Evolutionary conservation across 2,329 filamentous ascomycete species (phyloP).

Genomic region (Ophiostoma angusticollis): DNA sequence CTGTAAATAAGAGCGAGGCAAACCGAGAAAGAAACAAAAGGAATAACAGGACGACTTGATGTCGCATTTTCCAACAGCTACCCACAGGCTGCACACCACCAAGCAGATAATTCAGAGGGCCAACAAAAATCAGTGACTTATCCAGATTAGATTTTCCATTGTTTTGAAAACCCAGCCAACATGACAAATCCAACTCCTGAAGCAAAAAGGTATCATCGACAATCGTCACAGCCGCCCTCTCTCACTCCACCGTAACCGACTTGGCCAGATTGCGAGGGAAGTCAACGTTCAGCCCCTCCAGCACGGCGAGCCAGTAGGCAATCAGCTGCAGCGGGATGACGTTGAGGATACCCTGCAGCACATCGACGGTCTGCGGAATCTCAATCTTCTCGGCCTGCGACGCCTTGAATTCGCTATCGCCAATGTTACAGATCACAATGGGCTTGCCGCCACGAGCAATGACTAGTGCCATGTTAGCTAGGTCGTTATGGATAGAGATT

Average conservation of each 20-base stretch:
- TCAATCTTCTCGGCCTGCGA: conserved; percentile 94
- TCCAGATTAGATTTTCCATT: background rate
- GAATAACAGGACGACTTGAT: no score
- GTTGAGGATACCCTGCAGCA: conserved; percentile 91
- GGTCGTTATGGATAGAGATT: background rate
- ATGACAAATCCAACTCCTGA: no score
- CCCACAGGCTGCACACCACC: no score
- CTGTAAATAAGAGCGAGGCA: no score
- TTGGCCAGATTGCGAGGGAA: conserved; percentile 98
- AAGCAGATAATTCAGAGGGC: no score
- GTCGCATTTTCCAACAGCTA: no score
- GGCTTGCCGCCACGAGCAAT: conserved; percentile 91
- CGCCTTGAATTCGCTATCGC: conserved; percentile 76
- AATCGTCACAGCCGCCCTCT: background rate
- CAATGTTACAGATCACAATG: conserved; percentile 94
- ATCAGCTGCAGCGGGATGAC: conserved; percentile 96
- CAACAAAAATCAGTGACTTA: no score
- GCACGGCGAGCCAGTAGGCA: conserved; percentile 96
- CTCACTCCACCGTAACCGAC: conserved; percentile 90
- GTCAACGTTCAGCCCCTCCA: conserved; percentile 92
- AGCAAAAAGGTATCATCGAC: background rate
- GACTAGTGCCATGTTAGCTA: conserved; percentile 39
- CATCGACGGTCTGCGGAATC: conserved; percentile 90
- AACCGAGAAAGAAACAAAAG: no score
- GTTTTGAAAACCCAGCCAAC: no score